Percentiles rank a stretch among this genome's conserved stretches.
Evolutionary conservation across 2,329 filamentous ascomycete species (phyloP).

Genomic region (Pseudogymnoascus sp.): DNA sequence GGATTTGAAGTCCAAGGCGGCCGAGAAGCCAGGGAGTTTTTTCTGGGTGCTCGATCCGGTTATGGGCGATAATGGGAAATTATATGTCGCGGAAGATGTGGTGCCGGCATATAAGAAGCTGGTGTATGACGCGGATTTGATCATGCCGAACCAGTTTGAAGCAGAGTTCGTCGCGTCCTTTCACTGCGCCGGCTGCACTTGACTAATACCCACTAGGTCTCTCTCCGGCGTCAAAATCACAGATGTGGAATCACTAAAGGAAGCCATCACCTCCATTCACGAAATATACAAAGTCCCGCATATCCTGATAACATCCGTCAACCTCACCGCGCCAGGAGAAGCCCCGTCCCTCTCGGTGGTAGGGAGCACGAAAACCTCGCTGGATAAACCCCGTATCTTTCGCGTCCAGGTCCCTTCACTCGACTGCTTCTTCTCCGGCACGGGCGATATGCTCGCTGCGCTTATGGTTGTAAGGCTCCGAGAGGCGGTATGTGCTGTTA

Average conservation of each 20-base stretch:
- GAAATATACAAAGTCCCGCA: conserved; percentile 71
- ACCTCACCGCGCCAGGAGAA: conserved; percentile 50
- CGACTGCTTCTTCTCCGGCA: conserved; percentile 92
- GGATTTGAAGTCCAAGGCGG: conserved; percentile 64
- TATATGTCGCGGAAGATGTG: conserved; percentile 88
- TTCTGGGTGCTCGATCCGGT: conserved; percentile 98
- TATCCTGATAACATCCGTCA: conserved; percentile 86
- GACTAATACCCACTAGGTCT: conserved; percentile 45
- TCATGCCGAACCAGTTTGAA: conserved; percentile 95
- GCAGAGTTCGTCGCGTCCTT: conserved; percentile 61
- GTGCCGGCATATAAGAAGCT: conserved; percentile 83
- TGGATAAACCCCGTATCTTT: conserved; percentile 71
- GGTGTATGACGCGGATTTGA: conserved; percentile 76
- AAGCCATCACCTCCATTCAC: conserved; percentile 74
- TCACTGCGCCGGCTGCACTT: background rate
- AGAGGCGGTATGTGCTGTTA: conserved; percentile 58
- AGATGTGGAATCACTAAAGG: conserved; percentile 63
- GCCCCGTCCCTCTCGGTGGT: conserved; percentile 60
- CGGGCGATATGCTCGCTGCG: conserved; percentile 97
- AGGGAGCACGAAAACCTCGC: conserved; percentile 59
- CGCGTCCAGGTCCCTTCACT: conserved; percentile 79
- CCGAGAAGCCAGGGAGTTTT: conserved; percentile 63
- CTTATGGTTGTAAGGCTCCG: conserved; percentile 81
- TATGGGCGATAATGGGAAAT: conserved; percentile 89
- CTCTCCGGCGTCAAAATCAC: conserved; percentile 79